Conservation (phyloP, 805 yeast species). For the Cyberlindnera veronae region DNA sequence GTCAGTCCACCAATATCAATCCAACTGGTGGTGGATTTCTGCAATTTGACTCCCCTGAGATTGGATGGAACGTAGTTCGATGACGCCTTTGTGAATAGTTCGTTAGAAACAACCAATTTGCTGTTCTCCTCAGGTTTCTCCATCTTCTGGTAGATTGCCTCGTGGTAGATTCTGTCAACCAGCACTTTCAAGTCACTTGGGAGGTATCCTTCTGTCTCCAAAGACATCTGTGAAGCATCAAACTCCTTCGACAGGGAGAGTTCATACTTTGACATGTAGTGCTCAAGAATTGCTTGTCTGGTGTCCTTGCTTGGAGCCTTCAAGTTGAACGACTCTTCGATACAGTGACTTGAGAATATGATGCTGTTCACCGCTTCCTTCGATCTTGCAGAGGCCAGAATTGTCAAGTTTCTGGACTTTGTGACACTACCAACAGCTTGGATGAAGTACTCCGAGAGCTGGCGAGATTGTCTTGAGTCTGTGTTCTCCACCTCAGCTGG, state of each 20-base stretch:
- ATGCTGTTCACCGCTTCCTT: constrained; percentile 61
- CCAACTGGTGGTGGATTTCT: constrained; percentile 76
- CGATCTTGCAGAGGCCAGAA: constrained; percentile 61
- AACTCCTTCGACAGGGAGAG: constrained; percentile 38
- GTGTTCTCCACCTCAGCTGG: constrained; percentile 57
- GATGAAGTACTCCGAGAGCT: constrained; percentile 59
- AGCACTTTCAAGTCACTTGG: constrained; percentile 77
- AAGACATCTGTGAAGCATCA: constrained; percentile 47
- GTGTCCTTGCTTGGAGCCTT: constrained; percentile 66
- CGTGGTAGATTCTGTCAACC: constrained; percentile 65
- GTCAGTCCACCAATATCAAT: constrained; percentile 82
- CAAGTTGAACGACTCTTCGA: constrained; percentile 59
- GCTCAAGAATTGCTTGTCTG: constrained; percentile 44
- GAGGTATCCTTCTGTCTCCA: constrained; percentile 85
- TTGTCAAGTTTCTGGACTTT: constrained; percentile 41
- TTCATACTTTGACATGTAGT: constrained; percentile 22
- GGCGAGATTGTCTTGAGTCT: constrained; percentile 59
- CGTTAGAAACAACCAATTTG: constrained; percentile 27
- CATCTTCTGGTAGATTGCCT: constrained; percentile 26
- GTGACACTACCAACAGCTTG: constrained; percentile 40
- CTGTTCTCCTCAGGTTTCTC: constrained; percentile 5
- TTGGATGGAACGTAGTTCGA: constrained; percentile 74
- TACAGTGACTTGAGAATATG: constrained; percentile 63
- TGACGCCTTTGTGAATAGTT: constrained; percentile 53
- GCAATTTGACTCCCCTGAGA: constrained; percentile 80